These are phyloP conservation scores for Eucalyptus polyanthemos DNA, from an alignment of 345 rosid genomes.

Conservation along the genomic window DNA sequence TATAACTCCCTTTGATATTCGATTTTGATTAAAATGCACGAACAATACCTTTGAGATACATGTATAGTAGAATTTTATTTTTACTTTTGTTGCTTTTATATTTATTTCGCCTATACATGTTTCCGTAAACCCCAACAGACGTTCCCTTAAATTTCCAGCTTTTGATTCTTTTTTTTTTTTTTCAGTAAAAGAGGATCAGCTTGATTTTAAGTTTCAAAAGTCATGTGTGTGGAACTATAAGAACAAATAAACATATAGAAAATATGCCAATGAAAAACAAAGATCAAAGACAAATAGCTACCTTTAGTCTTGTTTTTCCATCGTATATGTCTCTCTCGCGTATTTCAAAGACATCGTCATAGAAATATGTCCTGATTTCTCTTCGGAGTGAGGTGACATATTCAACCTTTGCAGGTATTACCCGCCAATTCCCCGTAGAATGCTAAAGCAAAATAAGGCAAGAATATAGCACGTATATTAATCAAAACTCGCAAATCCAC, in stretches of 20 bases:
- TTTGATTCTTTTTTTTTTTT: neutral
- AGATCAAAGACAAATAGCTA: neutral
- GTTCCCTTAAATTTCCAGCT: neutral
- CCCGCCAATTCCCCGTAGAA: constrained; percentile 68
- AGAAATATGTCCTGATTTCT: constrained; percentile 82
- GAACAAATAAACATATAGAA: neutral
- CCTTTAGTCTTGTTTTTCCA: constrained; percentile 69
- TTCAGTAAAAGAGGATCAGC: neutral
- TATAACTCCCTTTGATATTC: too few relatives aligned
- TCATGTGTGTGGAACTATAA: neutral
- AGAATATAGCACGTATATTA: neutral
- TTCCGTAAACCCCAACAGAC: too few relatives aligned
- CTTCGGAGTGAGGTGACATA: constrained; percentile 91
- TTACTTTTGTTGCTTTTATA: too few relatives aligned
- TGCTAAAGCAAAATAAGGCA: constrained; percentile 18
- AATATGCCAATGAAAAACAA: neutral
- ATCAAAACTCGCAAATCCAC: neutral
- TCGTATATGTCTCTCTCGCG: constrained; percentile 54
- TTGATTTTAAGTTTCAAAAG: neutral
- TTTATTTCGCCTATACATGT: too few relatives aligned
- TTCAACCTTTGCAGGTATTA: constrained; percentile 81
- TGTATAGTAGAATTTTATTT: too few relatives aligned
- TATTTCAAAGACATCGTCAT: constrained; percentile 67
- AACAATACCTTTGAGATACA: too few relatives aligned
- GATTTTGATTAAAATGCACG: too few relatives aligned